Conservation (phyloP, 176 grass and related monocot genomes). For the Juncus inflexus region DNA sequence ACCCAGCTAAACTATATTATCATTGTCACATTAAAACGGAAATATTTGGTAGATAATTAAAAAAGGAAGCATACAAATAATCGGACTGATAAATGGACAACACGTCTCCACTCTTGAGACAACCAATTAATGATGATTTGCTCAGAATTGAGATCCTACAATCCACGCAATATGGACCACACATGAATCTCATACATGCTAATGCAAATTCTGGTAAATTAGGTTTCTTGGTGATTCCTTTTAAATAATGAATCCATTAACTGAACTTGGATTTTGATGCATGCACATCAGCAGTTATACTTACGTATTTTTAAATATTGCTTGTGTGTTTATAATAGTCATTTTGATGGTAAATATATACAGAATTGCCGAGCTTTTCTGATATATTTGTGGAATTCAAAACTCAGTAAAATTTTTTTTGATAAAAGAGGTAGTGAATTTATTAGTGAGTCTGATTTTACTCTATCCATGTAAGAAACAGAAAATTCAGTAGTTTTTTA, state of each 20-base stretch:
- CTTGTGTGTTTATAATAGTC: too few species aligned
- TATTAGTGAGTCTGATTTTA: too few species aligned
- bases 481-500: too few species aligned
- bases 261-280: not conserved
- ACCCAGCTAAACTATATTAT: not conserved
- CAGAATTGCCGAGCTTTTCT: too few species aligned
- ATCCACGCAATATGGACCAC: conserved; percentile 20
- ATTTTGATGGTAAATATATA: too few species aligned
- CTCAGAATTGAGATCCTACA: conserved; percentile 19
- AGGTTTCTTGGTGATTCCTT: not conserved
- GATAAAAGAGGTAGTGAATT: too few species aligned
- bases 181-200: not conserved
- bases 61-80: not conserved
- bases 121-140: not conserved
- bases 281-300: conserved; percentile 9
- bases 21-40: conserved; percentile 13
- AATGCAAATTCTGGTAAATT: conserved; percentile 3
- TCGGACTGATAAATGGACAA: not conserved
- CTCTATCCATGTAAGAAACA: too few species aligned
- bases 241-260: conserved; percentile 1
- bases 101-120: not conserved
- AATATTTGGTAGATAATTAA: not conserved
- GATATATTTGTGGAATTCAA: too few species aligned
- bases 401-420: too few species aligned
- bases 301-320: too few species aligned